Evolutionary conservation across 164 flowering plant genomes (phyloP).

Genomic region (Stephania yunnanensis): DNA sequence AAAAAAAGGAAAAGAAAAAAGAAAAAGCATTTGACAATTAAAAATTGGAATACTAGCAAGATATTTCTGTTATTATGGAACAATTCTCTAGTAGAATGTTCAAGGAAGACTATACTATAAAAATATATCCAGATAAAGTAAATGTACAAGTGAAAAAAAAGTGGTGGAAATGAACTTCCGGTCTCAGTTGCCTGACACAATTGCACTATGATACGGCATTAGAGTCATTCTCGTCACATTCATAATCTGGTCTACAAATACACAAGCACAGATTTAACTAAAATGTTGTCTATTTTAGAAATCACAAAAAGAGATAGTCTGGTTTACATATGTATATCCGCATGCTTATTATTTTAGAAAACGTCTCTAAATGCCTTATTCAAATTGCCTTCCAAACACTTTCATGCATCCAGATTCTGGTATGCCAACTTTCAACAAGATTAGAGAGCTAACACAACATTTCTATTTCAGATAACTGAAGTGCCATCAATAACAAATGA

Average conservation of each 20-base stretch:
- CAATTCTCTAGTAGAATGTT: not conserved
- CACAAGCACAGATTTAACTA: not conserved
- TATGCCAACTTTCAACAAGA: too few relatives aligned
- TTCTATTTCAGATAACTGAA: too few relatives aligned
- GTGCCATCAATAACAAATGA: too few relatives aligned
- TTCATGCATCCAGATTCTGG: too few relatives aligned
- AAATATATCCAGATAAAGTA: not conserved
- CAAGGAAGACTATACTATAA: not conserved
- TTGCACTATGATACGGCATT: not conserved
- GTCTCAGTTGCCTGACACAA: not conserved
- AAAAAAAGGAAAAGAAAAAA: too few relatives aligned
- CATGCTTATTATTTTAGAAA: too few relatives aligned
- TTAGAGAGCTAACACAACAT: too few relatives aligned
- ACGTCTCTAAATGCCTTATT: too few relatives aligned
- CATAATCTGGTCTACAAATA: not conserved
- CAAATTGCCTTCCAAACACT: too few relatives aligned
- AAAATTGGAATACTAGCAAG: not conserved
- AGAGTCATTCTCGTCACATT: not conserved
- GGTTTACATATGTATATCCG: too few relatives aligned
- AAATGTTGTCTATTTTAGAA: too few relatives aligned
- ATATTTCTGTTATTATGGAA: not conserved
- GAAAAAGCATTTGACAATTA: not conserved
- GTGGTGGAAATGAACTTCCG: not conserved
- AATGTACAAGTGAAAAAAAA: not conserved
- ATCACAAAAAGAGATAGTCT: too few relatives aligned